A percentile compares a stretch with the other conserved stretches of the same genome.
Evolutionary conservation across 2,329 filamentous ascomycete genomes (phyloP).

Genomic region (Aspergillus sp.): DNA sequence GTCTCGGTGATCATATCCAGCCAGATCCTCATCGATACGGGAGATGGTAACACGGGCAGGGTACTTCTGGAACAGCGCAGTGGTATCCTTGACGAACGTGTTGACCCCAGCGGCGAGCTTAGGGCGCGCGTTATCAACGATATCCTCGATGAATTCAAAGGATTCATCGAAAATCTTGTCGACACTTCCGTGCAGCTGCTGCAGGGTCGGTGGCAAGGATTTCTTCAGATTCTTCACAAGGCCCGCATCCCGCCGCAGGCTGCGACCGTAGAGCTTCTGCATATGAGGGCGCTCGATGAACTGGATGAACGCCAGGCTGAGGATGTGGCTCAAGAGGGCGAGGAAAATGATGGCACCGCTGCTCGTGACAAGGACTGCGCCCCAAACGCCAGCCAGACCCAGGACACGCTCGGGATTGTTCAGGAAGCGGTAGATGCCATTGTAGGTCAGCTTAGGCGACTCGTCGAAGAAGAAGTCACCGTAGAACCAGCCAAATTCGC

Average conservation of each 20-base stretch:
- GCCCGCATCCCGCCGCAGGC: conserved; percentile 75
- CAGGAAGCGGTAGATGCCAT: conserved; percentile 93
- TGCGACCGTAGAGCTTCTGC: conserved; percentile 89
- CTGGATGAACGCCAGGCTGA: conserved; percentile 80
- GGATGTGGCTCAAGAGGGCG: conserved; percentile 72
- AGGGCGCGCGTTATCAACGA: conserved; percentile 74
- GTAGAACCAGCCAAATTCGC: conserved; percentile 98
- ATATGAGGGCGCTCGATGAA: conserved; percentile 94
- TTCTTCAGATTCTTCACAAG: conserved; percentile 84
- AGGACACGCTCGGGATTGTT: conserved; percentile 96
- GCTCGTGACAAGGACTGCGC: conserved; percentile 85
- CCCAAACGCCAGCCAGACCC: conserved; percentile 91
- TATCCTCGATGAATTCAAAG: conserved; percentile 80
- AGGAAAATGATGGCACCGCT: conserved; percentile 78
- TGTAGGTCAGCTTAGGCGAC: conserved; percentile 81
- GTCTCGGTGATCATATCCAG: conserved; percentile 66
- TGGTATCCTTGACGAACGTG: conserved; percentile 79
- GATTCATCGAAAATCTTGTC: conserved; percentile 80
- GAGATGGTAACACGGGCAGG: conserved; percentile 78
- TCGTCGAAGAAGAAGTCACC: conserved; percentile 97
- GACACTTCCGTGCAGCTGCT: conserved; percentile 74
- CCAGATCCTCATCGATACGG: conserved; percentile 66
- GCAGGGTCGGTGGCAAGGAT: conserved; percentile 72
- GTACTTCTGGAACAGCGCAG: conserved; percentile 78
- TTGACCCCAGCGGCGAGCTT: conserved; percentile 80